phyloP scores from a whole-genome alignment of 768 basidiomycete genomes.

The Coprinopsis cinerea region DNA sequence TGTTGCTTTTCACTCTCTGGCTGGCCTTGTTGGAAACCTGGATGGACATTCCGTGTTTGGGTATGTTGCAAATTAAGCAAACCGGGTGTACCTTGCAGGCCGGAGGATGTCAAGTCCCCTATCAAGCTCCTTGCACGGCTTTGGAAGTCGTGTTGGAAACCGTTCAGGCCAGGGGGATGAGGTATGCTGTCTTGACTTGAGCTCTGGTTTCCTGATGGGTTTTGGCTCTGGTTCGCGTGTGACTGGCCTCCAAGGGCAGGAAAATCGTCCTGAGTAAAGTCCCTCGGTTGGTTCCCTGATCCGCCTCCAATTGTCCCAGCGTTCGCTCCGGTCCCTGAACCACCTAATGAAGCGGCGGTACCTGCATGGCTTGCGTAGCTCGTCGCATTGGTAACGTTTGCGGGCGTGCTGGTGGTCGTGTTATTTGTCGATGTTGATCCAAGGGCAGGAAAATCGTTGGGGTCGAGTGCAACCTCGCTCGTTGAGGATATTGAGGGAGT shows the following conservation, averaged over 20 bases:
- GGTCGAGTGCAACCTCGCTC: constrained; percentile 76
- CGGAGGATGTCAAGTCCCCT: constrained; percentile 40
- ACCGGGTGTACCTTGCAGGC: constrained; percentile 52
- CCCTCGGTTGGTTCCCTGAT: constrained; percentile 42
- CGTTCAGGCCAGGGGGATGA: constrained; percentile 78
- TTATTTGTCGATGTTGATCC: constrained; percentile 53
- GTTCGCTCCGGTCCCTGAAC: constrained; percentile 21
- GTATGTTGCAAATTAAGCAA: constrained; percentile 51
- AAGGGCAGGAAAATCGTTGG: constrained; percentile 84
- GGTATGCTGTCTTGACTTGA: constrained; percentile 34
- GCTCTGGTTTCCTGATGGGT: constrained; percentile 26
- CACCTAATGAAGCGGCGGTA: constrained; percentile 47
- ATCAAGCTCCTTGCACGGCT: constrained; percentile 55
- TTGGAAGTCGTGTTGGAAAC: constrained; percentile 45
- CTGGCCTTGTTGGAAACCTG: constrained; percentile 52
- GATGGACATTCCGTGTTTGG: constrained; percentile 41
- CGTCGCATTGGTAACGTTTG: constrained; percentile 39
- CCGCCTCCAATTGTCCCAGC: constrained; percentile 31
- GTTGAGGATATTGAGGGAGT: constrained; percentile 60
- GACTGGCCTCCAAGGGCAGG: constrained; percentile 74
- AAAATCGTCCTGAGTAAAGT: constrained; percentile 87
- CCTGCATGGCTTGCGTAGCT: constrained; percentile 85
- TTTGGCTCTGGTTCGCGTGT: constrained; percentile 33
- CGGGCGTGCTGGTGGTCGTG: constrained; percentile 32
- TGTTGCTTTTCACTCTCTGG: constrained; percentile 61